Evolutionary conservation across 106 monocot species (phyloP).

Genomic region (Allium fistulosum): DNA sequence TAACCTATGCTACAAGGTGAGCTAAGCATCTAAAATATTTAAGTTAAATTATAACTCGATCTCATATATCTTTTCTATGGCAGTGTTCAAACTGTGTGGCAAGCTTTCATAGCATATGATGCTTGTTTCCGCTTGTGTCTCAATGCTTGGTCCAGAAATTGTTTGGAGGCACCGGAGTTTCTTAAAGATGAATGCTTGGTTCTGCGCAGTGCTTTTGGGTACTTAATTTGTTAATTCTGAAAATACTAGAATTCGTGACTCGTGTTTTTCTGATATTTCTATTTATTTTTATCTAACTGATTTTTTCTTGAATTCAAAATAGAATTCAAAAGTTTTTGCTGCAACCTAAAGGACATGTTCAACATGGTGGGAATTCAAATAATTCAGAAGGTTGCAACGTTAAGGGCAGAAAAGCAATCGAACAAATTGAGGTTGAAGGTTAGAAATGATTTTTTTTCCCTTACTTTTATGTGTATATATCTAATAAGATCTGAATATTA

Average conservation of each 20-base stretch:
- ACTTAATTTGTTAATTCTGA: not conserved
- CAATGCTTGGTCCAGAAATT: constrained; percentile 83
- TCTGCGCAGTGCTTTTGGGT: constrained; percentile 92
- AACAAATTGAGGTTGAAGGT: constrained; percentile 74
- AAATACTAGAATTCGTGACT: no score
- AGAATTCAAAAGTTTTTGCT: constrained; percentile 81
- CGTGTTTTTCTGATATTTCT: not conserved
- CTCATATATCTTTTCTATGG: constrained; percentile 2
- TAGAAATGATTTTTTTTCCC: not conserved
- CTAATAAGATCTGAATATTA: not conserved
- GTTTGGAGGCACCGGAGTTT: constrained; percentile 82
- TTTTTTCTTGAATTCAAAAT: constrained; percentile 1
- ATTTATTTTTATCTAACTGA: not conserved
- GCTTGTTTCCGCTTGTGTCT: constrained; percentile 90
- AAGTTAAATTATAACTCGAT: not conserved
- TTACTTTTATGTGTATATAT: not conserved
- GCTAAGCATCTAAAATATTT: constrained; percentile 1
- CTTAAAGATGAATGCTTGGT: constrained; percentile 77
- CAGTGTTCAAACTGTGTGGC: constrained; percentile 91
- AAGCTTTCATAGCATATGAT: constrained; percentile 92
- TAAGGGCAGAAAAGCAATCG: constrained; percentile 49
- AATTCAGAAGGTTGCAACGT: constrained; percentile 32
- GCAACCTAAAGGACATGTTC: constrained; percentile 51
- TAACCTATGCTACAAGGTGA: constrained; percentile 42
- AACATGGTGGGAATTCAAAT: constrained; percentile 10